Percentiles rank a stretch among this genome's conserved stretches.
Evolutionary conservation across 2,329 filamentous ascomycete species (phyloP).

Genomic region (Dryadomyces quercivorus): DNA sequence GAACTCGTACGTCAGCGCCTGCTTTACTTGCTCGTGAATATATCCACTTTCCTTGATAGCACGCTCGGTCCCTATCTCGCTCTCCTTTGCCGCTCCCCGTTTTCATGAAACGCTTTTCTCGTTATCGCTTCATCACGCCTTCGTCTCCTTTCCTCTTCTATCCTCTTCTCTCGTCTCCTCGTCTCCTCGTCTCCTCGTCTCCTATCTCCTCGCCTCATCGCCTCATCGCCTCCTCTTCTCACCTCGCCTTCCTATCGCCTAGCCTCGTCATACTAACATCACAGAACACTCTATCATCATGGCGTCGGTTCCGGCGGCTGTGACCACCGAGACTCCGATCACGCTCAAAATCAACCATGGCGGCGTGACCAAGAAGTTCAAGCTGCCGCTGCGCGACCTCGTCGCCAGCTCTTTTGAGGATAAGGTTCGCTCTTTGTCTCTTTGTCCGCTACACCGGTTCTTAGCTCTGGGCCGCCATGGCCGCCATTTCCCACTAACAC

Average conservation of each 20-base stretch:
- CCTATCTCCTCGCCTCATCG: background rate
- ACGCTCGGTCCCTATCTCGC: background rate
- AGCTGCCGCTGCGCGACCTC: constrained; percentile 79
- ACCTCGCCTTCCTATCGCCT: background rate
- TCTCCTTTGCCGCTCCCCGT: background rate
- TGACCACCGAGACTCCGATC: constrained; percentile 56
- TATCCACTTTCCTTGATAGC: background rate
- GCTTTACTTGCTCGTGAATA: background rate
- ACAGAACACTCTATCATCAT: constrained; percentile 2
- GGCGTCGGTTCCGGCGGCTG: constrained; percentile 22
- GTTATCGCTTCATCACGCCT: too few species aligned
- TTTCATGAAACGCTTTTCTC: background rate
- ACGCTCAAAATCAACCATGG: constrained; percentile 76
- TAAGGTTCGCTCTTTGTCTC: constrained; percentile 53
- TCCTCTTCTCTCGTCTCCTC: background rate
- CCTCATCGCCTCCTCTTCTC: background rate
- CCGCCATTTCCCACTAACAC: background rate
- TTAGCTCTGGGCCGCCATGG: too few species aligned
- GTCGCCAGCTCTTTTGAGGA: constrained; percentile 60
- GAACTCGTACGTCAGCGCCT: background rate
- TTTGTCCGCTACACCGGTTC: background rate
- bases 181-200: background rate
- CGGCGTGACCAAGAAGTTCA: constrained; percentile 68
- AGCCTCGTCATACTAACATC: background rate
- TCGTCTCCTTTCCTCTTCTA: background rate